These are phyloP conservation scores for Cardamine occulta DNA, from an alignment of 345 rosid species.

Conservation along the genomic window DNA sequence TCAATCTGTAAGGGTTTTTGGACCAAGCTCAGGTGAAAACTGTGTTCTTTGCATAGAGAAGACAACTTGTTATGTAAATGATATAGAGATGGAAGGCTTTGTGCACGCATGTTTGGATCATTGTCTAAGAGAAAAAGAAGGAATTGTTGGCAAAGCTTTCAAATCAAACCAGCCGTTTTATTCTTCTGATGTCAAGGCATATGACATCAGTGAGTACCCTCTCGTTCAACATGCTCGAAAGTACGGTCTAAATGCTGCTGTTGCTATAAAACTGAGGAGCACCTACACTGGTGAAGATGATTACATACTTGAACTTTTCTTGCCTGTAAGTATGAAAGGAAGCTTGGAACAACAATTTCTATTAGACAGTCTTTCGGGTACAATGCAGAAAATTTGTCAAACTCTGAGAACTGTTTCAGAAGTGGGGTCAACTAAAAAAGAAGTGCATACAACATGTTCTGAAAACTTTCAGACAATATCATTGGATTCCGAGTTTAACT, in stretches of 20 bases:
- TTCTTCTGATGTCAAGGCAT: slow-evolving; percentile 74
- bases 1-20: slow-evolving; percentile 51
- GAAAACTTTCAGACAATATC: slow-evolving; percentile 44
- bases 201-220: slow-evolving; percentile 74
- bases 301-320: slow-evolving; percentile 86
- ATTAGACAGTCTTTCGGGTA: slow-evolving; percentile 73
- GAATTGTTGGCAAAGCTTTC: slow-evolving; percentile 90
- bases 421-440: slow-evolving; percentile 47
- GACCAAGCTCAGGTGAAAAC: slow-evolving; percentile 49
- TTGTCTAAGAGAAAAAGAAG: slow-evolving; percentile 80
- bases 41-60: slow-evolving; percentile 66
- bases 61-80: slow-evolving; percentile 78
- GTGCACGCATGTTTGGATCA: slow-evolving; percentile 78
- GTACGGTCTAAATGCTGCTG: slow-evolving; percentile 82
- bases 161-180: slow-evolving; percentile 77
- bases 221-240: slow-evolving; percentile 93
- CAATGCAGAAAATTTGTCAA: slow-evolving; percentile 86
- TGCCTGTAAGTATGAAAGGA: slow-evolving; percentile 75
- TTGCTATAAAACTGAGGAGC: slow-evolving; percentile 88
- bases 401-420: slow-evolving; percentile 80
- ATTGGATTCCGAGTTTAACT: slow-evolving; percentile 45
- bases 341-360: slow-evolving; percentile 85
- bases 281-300: slow-evolving; percentile 76
- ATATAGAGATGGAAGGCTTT: slow-evolving; percentile 74
- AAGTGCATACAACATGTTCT: slow-evolving; percentile 42